A percentile compares a stretch with the other conserved stretches of the same genome.
These are phyloP conservation scores for Leptomonas pyrrhocoris DNA, from an alignment of 208 protist genomes.

Conservation along the genomic window DNA sequence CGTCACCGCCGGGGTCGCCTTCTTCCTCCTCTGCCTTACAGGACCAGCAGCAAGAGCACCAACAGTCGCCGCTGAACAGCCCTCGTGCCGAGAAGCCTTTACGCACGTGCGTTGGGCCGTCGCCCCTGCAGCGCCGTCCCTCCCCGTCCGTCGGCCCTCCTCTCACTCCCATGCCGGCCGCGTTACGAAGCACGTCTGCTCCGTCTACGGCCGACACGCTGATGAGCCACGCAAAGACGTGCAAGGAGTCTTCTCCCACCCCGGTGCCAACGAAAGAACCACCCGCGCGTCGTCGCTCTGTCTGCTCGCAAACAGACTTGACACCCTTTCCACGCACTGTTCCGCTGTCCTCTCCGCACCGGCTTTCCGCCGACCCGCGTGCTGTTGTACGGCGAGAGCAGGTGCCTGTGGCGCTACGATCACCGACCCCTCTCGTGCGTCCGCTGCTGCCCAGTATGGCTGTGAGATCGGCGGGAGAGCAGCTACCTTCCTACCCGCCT, in stretches of 20 bases:
- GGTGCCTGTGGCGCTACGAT: too few species aligned
- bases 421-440: background rate
- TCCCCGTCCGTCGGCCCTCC: background rate
- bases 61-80: background rate
- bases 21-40: background rate
- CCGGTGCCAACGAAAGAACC: background rate
- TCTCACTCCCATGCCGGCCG: background rate
- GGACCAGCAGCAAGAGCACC: background rate
- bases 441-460: background rate
- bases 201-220: background rate
- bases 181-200: background rate
- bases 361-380: background rate
- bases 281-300: background rate
- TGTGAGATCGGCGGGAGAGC: background rate
- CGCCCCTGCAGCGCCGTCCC: background rate
- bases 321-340: background rate
- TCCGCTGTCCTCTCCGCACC: conserved; percentile 1
- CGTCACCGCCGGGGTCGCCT: background rate
- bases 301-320: conserved; percentile 10
- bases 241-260: background rate
- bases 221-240: background rate
- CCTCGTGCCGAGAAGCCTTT: background rate
- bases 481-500: background rate
- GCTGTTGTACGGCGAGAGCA: too few species aligned
- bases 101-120: background rate